Evolutionary conservation across 257 asterid species (phyloP), one percentile per base, ranked within the genome.

Genomic region (Parsonsia alboflavescens): DNA sequence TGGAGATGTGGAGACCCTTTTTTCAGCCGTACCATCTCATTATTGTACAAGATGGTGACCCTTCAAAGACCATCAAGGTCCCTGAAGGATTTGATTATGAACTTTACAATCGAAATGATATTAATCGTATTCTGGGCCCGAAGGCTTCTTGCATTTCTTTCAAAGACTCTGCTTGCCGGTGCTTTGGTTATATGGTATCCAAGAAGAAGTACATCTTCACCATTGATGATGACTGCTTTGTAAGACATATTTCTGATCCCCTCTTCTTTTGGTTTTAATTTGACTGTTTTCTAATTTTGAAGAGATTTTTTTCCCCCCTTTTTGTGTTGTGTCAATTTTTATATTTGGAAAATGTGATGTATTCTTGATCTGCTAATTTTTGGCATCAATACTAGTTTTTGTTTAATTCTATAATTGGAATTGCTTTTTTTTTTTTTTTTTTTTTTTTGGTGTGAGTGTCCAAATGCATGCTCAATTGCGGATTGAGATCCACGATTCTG

Each of bases 191-290:
- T 22, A 85, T 90, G 96, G 77, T 90, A 41, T 90, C 93, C 66
- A 90, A 88, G 86, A 88, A 89, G 90, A 89, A 89, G 85, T 90
- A 90, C 48, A 80, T 90, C 80, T 90, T 72, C 86, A 90, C 96
- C 62, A 90, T 90, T 71, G 93, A 90, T 71, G 96, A 90, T 70
- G 96, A 90, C 73, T 90, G 96, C 89, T 90, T 90, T 78, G 93
- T 90, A 84, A 88, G 68, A 7, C 7, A 3, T 70, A n/a, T 61
- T n/a, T 3, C 22, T 8, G 17, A 1, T 3, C 44, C 5, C 26
- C 12, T 28, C 41, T 22, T 4, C 11, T 48, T 48, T 10, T 13
- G 10, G 16, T 48, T 76, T 68, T 13, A 7, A 10, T 1, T 44
- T 15, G n/a, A 53, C 19, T n/a, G 59, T 28, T 53, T 10, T 52